phyloP scores from a whole-genome alignment of 2,329 filamentous ascomycete species.

The Colletotrichum horii region DNA sequence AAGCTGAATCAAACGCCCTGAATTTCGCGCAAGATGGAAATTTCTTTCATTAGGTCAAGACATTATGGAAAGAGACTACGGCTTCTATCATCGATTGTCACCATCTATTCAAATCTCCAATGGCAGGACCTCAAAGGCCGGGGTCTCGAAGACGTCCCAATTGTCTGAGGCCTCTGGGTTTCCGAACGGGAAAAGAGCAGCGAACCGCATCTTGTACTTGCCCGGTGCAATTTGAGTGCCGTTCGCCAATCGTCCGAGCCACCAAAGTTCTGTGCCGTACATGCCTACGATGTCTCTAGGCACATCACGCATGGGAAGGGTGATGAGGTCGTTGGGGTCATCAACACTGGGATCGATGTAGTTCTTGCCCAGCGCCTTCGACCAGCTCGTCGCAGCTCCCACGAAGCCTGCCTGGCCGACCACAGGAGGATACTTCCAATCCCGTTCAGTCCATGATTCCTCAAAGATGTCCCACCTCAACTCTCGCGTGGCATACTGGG shows the following conservation, averaged over 20 bases:
- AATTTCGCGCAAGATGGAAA: not conserved
- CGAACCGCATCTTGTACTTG: slow-evolving; percentile 35
- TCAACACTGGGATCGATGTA: slow-evolving; percentile 39
- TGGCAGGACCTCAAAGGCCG: slow-evolving; percentile 30
- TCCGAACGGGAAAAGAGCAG: slow-evolving; percentile 13
- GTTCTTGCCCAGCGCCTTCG: slow-evolving; percentile 34
- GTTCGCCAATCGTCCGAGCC: slow-evolving; percentile 48
- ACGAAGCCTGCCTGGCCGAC: slow-evolving; percentile 44
- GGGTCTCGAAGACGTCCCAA: slow-evolving; percentile 17
- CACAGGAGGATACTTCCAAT: slow-evolving; percentile 47
- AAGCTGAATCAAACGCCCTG: fast-evolving
- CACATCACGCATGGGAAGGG: slow-evolving; percentile 41
- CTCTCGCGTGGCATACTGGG: slow-evolving; percentile 29
- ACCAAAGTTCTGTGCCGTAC: slow-evolving; percentile 36
- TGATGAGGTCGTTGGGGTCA: slow-evolving; percentile 40
- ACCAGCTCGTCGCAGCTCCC: slow-evolving; percentile 46
- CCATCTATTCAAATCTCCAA: not conserved
- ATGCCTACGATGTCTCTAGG: slow-evolving; percentile 31
- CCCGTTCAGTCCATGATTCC: slow-evolving; percentile 38
- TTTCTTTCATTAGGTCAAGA: not conserved
- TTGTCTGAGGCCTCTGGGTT: slow-evolving; percentile 10
- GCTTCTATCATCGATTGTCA: not conserved
- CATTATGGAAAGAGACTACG: not conserved
- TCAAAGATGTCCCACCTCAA: slow-evolving; percentile 42
- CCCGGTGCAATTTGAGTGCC: slow-evolving; percentile 44